Conservation (phyloP, 495 filamentous ascomycete genomes). For the Trichocladium antarcticum region DNA sequence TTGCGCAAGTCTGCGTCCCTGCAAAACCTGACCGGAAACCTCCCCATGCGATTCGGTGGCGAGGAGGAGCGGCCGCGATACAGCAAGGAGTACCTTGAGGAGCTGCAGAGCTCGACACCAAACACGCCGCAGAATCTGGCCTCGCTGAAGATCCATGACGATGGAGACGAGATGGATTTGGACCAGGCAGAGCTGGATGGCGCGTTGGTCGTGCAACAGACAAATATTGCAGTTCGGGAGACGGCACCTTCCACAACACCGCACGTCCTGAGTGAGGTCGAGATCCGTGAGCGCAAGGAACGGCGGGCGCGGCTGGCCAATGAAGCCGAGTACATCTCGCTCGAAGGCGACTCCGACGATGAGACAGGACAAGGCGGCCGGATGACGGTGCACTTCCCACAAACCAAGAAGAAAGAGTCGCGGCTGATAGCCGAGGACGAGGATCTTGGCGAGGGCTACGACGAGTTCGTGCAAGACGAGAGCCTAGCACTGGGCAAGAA, state of each 20-base stretch:
- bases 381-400: slow-evolving; percentile 31
- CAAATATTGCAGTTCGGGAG: slow-evolving; percentile 9
- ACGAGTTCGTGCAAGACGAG: slow-evolving; percentile 82
- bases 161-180: slow-evolving; percentile 33
- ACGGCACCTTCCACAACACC: slow-evolving; percentile 3
- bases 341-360: slow-evolving; percentile 48
- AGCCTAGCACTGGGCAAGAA: slow-evolving; percentile 65
- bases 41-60: slow-evolving; percentile 47
- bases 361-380: slow-evolving; percentile 1
- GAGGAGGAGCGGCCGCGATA: slow-evolving; percentile 69
- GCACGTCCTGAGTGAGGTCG: slow-evolving; percentile 63
- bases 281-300: slow-evolving; percentile 87
- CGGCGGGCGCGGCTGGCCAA: slow-evolving; percentile 67
- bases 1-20: slow-evolving; percentile 33
- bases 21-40: slow-evolving; percentile 29
- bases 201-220: slow-evolving; percentile 50
- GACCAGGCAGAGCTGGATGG: slow-evolving; percentile 47
- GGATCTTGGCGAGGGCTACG: slow-evolving; percentile 89
- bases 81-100: slow-evolving; percentile 73
- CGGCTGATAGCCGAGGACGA: slow-evolving; percentile 81
- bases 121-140: slow-evolving; percentile 54
- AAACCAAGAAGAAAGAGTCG: slow-evolving; percentile 49
- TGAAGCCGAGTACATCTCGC: slow-evolving; percentile 67
- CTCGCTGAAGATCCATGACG: slow-evolving; percentile 17
- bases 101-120: slow-evolving; percentile 72